Evolutionary conservation across 2,329 filamentous ascomycete species (phyloP), one percentile per base, ranked within the genome.

Genomic region (Paracoccidioides lutzii): DNA sequence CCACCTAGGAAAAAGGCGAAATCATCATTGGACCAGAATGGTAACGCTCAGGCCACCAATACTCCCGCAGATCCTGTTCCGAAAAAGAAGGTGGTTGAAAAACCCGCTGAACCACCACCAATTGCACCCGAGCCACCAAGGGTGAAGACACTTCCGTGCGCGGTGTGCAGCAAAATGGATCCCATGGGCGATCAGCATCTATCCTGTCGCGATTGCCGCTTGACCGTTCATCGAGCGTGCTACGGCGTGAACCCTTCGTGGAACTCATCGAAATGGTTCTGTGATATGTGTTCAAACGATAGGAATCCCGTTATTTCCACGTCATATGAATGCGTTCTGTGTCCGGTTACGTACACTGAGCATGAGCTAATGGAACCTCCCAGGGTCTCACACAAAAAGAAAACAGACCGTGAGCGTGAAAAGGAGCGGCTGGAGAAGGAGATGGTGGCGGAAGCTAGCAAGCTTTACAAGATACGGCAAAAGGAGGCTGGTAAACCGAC

Each of bases 271-370:
- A 95, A 95, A 71, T 98, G 93, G 93, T 81, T 85, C 43, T 98
- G 93, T 70, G 93, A 97, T 71, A 95, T 90, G 81, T 98, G 93
- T 71, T 78, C 83, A 41, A 98, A 98, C 66, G 93, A 98, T 67
- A 89, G 90, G 68, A 91, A 85, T 64, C 90, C 91, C 4, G 84
- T 88, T 61, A 85, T 95, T 46, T 96, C 93, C n/a, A 91, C 94
- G 57, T 83, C 86, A 66, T 97, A 97, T 70, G 87, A 91, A 73
- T 98, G 93, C 70, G 85, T 95, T 52, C 76, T 98, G 38, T 98
- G 93, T 67, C 88, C 93, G 12, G 80, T 95, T 12, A 85, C 88
- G 56, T 78, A 81, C 63, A 94, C 87, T 0, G 84, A 89, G 53
- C 83, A 88, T 61, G 89, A 95, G 59, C 83, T 95, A 62, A 83